A percentile compares a stretch with the other conserved stretches of the same genome.
Conservation (phyloP, 2,329 filamentous ascomycete species). For the Pestalotiopsis sp. region DNA sequence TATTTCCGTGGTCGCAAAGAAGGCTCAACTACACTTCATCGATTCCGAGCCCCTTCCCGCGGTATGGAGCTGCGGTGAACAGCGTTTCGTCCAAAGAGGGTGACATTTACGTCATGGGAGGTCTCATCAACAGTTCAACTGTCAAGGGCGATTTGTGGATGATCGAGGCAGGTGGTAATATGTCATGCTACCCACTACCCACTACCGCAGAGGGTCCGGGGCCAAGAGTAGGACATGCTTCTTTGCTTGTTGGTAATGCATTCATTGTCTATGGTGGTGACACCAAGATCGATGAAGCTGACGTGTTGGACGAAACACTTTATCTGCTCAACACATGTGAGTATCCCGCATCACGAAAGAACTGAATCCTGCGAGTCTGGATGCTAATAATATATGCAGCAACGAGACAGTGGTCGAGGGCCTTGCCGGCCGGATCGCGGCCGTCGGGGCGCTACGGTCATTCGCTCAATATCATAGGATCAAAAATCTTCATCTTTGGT, state of each 20-base stretch:
- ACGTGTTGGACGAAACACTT: conserved; percentile 89
- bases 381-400: conserved; percentile 51
- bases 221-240: conserved; percentile 90
- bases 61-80: conserved; percentile 97
- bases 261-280: conserved; percentile 99
- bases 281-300: conserved; percentile 92
- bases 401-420: conserved; percentile 96
- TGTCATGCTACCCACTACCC: conserved; percentile 88
- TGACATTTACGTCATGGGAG: conserved; percentile 96
- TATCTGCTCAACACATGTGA: conserved; percentile 97
- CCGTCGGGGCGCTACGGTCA: conserved; percentile 94
- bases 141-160: conserved; percentile 98
- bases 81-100: conserved; percentile 91
- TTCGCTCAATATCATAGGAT: conserved; percentile 92
- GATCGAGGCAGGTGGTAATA: conserved; percentile 84
- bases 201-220: conserved; percentile 94
- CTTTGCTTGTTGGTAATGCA: conserved; percentile 92
- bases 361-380: not conserved
- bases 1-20: conserved; percentile 95
- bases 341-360: conserved; percentile 34
- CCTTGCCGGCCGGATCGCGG: conserved; percentile 80
- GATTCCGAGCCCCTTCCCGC: conserved; percentile 84
- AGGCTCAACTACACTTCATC: conserved; percentile 82
- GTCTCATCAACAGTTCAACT: conserved; percentile 89
- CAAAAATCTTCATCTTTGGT: conserved; percentile 96